Evolutionary conservation across 495 filamentous ascomycete species (phyloP).

Genomic region (Aspergillus mulundensis): DNA sequence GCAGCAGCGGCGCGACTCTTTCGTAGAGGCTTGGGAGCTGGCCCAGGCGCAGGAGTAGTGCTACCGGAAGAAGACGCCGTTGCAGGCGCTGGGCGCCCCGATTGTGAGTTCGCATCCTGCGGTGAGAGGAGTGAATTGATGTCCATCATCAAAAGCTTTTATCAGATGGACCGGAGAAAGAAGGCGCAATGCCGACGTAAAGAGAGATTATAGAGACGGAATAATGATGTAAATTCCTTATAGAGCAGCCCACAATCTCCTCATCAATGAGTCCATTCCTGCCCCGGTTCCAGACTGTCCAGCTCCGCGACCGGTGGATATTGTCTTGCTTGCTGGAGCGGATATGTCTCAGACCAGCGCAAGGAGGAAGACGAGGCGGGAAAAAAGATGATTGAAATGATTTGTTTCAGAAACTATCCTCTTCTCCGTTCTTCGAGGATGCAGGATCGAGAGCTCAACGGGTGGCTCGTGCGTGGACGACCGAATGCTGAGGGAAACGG

Average conservation of each 20-base stretch:
- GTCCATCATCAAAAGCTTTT: conserved; percentile 51
- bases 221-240: conserved; percentile 26
- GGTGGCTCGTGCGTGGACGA: neutral
- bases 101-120: conserved; percentile 55
- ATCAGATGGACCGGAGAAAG: conserved; percentile 1
- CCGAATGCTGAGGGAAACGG: neutral
- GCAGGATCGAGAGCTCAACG: neutral
- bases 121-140: conserved; percentile 71
- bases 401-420: neutral
- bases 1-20: conserved; percentile 33
- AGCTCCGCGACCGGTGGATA: conserved; percentile 11
- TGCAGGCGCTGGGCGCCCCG: conserved; percentile 40
- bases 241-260: conserved; percentile 29
- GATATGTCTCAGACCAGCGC: conserved; percentile 1
- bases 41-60: conserved; percentile 26
- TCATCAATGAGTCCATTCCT: conserved; percentile 47
- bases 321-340: neutral
- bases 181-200: conserved; percentile 17
- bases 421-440: neutral
- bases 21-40: conserved; percentile 33
- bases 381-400: neutral
- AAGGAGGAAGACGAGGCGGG: neutral
- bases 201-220: conserved; percentile 10
- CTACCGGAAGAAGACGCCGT: conserved; percentile 26
- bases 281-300: conserved; percentile 24